Percentiles rank a stretch among this genome's conserved stretches.
Evolutionary conservation across 2,329 filamentous ascomycete species (phyloP).

Genomic region (Alternaria tenuissima): DNA sequence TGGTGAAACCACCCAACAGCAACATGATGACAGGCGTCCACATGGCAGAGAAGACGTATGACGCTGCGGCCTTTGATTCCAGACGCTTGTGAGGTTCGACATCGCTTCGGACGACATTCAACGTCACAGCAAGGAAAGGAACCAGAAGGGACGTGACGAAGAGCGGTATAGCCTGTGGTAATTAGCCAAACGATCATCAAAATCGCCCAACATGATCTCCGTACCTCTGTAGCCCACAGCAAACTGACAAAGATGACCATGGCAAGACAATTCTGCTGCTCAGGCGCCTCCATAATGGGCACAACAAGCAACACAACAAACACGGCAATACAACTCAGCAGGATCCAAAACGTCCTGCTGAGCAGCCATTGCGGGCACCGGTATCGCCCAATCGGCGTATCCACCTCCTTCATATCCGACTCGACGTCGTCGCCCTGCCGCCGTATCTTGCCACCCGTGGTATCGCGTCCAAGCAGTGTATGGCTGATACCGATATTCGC

Average conservation of each 20-base stretch:
- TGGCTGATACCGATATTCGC: slow-evolving; percentile 83
- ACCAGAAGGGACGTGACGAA: slow-evolving; percentile 96
- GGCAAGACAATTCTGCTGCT: slow-evolving; percentile 96
- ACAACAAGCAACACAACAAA: slow-evolving; percentile 78
- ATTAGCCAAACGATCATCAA: slow-evolving; percentile 23
- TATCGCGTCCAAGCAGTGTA: slow-evolving; percentile 79
- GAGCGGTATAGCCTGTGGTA: slow-evolving; percentile 82
- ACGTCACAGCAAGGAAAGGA: slow-evolving; percentile 88
- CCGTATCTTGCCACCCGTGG: slow-evolving; percentile 71
- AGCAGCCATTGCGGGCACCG: slow-evolving; percentile 82
- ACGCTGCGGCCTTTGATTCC: slow-evolving; percentile 79
- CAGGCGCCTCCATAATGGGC: slow-evolving; percentile 83
- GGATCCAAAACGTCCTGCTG: slow-evolving; percentile 79
- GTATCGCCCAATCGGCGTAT: slow-evolving; percentile 81
- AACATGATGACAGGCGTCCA: slow-evolving; percentile 99
- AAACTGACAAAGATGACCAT: slow-evolving; percentile 93
- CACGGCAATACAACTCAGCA: slow-evolving; percentile 73
- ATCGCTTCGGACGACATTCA: slow-evolving; percentile 83
- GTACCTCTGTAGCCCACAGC: slow-evolving; percentile 92
- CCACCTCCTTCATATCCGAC: slow-evolving; percentile 70
- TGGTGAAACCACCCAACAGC: slow-evolving; percentile 91
- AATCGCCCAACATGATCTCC: not conserved
- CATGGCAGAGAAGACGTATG: slow-evolving; percentile 92
- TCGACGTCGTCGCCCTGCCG: slow-evolving; percentile 86
- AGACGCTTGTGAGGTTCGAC: slow-evolving; percentile 74